Evolutionary conservation across 1,284 basidiomycete species (phyloP).

Genomic region (Agroathelia rolfsii): DNA sequence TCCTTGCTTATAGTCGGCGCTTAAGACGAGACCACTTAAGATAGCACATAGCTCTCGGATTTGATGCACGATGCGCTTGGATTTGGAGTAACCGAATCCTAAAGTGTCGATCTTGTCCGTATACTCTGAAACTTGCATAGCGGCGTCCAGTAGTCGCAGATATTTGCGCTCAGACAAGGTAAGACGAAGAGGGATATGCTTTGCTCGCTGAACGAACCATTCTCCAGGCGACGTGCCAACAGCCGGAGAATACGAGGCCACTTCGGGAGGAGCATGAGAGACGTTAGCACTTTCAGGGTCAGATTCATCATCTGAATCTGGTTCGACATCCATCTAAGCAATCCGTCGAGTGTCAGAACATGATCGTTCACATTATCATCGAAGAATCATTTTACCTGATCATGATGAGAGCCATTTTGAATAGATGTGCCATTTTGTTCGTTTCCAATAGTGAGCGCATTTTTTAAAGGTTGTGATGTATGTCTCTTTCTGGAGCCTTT

Average conservation of each 20-base stretch:
- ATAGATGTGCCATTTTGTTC: slow-evolving; percentile 15
- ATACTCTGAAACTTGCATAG: slow-evolving; percentile 72
- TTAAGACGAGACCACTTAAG: slow-evolving; percentile 66
- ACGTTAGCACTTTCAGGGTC: slow-evolving; percentile 29
- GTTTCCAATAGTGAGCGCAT: slow-evolving; percentile 17
- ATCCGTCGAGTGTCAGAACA: slow-evolving; percentile 32
- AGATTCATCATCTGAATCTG: slow-evolving; percentile 37
- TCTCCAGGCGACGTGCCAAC: slow-evolving; percentile 56
- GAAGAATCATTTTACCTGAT: too few species aligned
- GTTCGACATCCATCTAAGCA: slow-evolving; percentile 33
- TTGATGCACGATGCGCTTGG: slow-evolving; percentile 73
- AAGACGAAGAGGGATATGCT: slow-evolving; percentile 68
- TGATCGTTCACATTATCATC: slow-evolving; percentile 8
- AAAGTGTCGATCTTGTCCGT: slow-evolving; percentile 79
- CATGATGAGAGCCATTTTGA: slow-evolving; percentile 10
- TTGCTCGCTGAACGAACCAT: slow-evolving; percentile 72
- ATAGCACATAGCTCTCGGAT: slow-evolving; percentile 78
- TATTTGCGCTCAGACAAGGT: slow-evolving; percentile 66
- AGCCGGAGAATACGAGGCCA: slow-evolving; percentile 41
- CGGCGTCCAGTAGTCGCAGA: slow-evolving; percentile 71
- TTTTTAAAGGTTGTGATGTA: slow-evolving; percentile 36
- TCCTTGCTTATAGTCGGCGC: slow-evolving; percentile 77
- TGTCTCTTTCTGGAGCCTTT: slow-evolving; percentile 68
- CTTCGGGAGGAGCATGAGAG: slow-evolving; percentile 26
- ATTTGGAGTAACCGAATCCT: slow-evolving; percentile 61